Evolutionary conservation across 495 filamentous ascomycete species (phyloP).

Genomic region (Echria macrotheca): DNA sequence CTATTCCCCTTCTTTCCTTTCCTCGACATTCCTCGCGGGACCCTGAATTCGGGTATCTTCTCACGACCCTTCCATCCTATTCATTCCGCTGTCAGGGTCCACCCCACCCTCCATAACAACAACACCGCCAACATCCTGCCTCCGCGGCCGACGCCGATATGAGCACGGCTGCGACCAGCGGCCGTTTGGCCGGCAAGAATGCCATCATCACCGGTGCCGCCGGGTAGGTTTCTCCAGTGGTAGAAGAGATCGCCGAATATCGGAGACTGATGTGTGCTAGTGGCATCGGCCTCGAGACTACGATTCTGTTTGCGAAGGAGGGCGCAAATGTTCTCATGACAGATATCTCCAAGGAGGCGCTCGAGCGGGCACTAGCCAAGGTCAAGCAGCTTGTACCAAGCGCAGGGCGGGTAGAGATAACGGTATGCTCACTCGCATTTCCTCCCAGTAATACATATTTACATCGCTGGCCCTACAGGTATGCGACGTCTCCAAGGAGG

Average conservation of each 20-base stretch:
- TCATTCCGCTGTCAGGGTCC: not conserved
- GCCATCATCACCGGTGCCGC: conserved; percentile 90
- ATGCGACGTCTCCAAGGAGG: conserved; percentile 64
- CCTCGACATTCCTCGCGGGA: no score
- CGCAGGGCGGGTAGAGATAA: conserved; percentile 55
- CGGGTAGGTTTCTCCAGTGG: conserved; percentile 55
- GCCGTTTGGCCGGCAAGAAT: conserved; percentile 83
- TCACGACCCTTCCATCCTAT: no score
- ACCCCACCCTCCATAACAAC: not conserved
- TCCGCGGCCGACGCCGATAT: not conserved
- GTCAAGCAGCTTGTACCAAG: conserved; percentile 65
- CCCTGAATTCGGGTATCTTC: no score
- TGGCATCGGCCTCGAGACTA: conserved; percentile 93
- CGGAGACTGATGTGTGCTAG: conserved; percentile 36
- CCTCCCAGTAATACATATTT: not conserved
- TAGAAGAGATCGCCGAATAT: not conserved
- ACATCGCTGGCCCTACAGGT: conserved; percentile 25
- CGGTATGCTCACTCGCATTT: conserved; percentile 25
- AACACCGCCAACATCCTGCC: not conserved
- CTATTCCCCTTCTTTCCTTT: no score
- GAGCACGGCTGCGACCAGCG: conserved; percentile 22
- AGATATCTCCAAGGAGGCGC: conserved; percentile 70
- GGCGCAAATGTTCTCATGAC: conserved; percentile 80
- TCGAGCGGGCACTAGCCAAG: conserved; percentile 52
- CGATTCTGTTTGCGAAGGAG: conserved; percentile 85